Conservation (phyloP, 2,329 filamentous ascomycete species). For the Cryphonectria japonica region DNA sequence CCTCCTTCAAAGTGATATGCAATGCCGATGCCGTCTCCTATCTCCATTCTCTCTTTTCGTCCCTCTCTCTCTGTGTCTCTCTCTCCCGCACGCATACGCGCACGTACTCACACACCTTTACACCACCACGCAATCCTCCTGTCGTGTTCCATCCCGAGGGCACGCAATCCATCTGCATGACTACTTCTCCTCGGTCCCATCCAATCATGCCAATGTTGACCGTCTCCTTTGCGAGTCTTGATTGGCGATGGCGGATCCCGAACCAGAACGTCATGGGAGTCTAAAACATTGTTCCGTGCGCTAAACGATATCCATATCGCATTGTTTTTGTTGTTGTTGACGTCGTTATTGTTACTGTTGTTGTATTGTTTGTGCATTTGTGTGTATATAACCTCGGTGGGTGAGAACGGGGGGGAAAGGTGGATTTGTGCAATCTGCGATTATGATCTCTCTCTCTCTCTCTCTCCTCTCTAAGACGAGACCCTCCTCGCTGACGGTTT, state of each 20-base stretch:
- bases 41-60: background rate
- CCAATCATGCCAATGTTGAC: background rate
- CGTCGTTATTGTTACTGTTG: background rate
- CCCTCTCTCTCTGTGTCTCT: background rate
- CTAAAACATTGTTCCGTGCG: background rate
- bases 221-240: too few relatives aligned
- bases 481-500: background rate
- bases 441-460: background rate
- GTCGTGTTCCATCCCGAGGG: background rate
- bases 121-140: background rate
- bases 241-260: slow-evolving; percentile 4
- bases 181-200: background rate
- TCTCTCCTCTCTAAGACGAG: background rate
- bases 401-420: too few relatives aligned
- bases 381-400: background rate
- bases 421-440: background rate
- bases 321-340: background rate
- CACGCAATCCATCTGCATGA: slow-evolving; percentile 9
- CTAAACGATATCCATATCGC: background rate
- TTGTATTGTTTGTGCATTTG: background rate
- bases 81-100: background rate
- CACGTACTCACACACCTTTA: background rate
- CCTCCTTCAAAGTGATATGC: background rate
- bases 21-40: background rate
- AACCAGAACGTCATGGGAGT: background rate